Conservation (phyloP, 257 asterid genomes). For the Solanum tarapatanum region DNA sequence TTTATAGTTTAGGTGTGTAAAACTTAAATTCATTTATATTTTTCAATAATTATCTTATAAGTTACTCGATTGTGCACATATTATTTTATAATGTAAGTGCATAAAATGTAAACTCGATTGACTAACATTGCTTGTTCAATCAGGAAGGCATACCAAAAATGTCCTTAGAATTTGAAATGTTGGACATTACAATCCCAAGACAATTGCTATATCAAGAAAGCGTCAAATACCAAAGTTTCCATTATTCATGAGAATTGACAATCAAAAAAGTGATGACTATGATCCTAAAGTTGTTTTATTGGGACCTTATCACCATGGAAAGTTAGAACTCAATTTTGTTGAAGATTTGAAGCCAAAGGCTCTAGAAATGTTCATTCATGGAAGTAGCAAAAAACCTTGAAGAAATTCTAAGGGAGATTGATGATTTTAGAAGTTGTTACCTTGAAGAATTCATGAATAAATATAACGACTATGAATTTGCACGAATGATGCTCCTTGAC, state of each 20-base stretch:
- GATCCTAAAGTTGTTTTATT: too few species aligned
- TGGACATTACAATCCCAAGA: neutral
- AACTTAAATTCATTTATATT: too few species aligned
- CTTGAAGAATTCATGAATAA: neutral
- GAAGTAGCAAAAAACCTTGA: neutral
- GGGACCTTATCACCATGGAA: too few species aligned
- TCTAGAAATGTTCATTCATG: neutral
- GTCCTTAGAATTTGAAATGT: neutral
- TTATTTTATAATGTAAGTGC: fast-evolving
- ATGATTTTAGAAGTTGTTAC: slow-evolving; percentile 7
- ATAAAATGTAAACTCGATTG: neutral
- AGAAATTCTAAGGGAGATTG: neutral
- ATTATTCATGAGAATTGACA: too few species aligned
- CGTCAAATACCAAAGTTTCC: too few species aligned
- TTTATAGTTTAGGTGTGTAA: neutral
- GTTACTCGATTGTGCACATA: neutral
- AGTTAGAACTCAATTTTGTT: neutral
- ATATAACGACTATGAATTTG: slow-evolving; percentile 3
- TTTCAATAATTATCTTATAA: neutral
- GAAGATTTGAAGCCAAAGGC: slow-evolving; percentile 12
- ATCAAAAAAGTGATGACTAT: too few species aligned
- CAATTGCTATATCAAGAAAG: neutral
- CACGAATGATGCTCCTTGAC: slow-evolving; percentile 13
- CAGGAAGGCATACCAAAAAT: neutral
- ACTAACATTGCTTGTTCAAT: neutral